A percentile compares a stretch with the other conserved stretches of the same genome.
phyloP scores from a whole-genome alignment of 495 filamentous ascomycete genomes.

The Penicillium simplicissimum region DNA sequence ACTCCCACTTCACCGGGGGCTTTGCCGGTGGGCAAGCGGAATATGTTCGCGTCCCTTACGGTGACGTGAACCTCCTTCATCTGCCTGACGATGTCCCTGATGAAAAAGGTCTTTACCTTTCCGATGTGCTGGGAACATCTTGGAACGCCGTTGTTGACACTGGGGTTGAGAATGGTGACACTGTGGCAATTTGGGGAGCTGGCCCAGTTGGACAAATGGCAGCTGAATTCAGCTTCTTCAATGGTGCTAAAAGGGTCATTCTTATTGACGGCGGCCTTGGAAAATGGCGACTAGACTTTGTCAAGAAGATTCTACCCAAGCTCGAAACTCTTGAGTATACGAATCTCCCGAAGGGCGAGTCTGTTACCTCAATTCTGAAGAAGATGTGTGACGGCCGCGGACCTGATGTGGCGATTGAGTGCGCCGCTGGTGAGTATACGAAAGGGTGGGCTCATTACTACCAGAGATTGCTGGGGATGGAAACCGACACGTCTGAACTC shows the following conservation, averaged over 20 bases:
- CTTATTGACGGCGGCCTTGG: conserved; percentile 69
- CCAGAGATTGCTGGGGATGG: conserved; percentile 67
- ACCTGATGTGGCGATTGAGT: conserved; percentile 78
- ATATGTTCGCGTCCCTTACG: conserved; percentile 7
- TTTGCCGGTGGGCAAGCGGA: conserved; percentile 9
- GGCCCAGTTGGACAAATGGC: conserved; percentile 77
- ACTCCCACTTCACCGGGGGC: conserved; percentile 6
- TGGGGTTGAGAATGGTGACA: conserved; percentile 11
- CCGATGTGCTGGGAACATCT: conserved; percentile 9
- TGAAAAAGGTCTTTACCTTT: conserved; percentile 7
- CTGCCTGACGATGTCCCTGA: conserved; percentile 6
- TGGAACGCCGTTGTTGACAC: conserved; percentile 9
- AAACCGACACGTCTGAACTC: conserved; percentile 84
- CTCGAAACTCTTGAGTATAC: conserved; percentile 60
- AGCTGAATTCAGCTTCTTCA: conserved; percentile 66
- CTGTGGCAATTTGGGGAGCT: conserved; percentile 59
- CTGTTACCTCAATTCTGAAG: conserved; percentile 69
- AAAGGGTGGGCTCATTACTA: conserved; percentile 80
- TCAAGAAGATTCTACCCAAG: conserved; percentile 62
- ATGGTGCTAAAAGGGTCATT: conserved; percentile 74
- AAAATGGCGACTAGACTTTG: conserved; percentile 64
- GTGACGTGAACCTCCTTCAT: conserved; percentile 5
- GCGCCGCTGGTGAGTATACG: conserved; percentile 78
- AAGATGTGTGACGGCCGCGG: conserved; percentile 64
- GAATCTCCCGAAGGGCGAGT: conserved; percentile 50